These are phyloP conservation scores for Astragalus glycyphyllos DNA, from an alignment of 306 rosid genomes.

Conservation along the genomic window DNA sequence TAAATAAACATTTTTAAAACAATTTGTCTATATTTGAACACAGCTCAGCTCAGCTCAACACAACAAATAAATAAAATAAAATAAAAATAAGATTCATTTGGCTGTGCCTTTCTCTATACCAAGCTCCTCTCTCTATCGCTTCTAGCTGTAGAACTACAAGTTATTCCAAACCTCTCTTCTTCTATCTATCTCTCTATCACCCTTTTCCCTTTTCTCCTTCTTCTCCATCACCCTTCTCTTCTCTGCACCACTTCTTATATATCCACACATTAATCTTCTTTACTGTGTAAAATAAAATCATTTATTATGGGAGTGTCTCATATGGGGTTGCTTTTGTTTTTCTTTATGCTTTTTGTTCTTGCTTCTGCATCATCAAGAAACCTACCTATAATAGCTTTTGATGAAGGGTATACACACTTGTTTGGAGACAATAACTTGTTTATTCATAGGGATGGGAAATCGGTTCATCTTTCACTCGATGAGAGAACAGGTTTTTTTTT, in stretches of 20 bases:
- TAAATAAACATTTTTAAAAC: neutral
- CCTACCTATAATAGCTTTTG: conserved; percentile 68
- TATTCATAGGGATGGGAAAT: conserved; percentile 77
- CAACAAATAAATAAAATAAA: conserved; percentile 39
- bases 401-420: conserved; percentile 82
- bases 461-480: conserved; percentile 87
- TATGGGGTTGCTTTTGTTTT: conserved; percentile 43
- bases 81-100: conserved; percentile 49
- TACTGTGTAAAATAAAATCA: neutral
- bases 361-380: conserved; percentile 54
- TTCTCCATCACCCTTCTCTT: conserved; percentile 18
- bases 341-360: conserved; percentile 29
- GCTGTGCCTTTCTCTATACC: conserved; percentile 42
- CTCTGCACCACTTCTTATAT: conserved; percentile 12
- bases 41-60: conserved; percentile 51
- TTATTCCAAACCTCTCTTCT: conserved; percentile 48
- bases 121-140: conserved; percentile 53
- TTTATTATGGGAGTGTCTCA: conserved; percentile 49
- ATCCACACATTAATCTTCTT: conserved; percentile 7
- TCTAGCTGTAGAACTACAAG: conserved; percentile 45
- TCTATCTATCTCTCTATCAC: conserved; percentile 40
- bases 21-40: conserved; percentile 51
- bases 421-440: conserved; percentile 86
- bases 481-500: conserved; percentile 72
- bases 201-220: neutral